Conservation (phyloP, 139 green algal genomes). For the Zygnema cylindricum region DNA sequence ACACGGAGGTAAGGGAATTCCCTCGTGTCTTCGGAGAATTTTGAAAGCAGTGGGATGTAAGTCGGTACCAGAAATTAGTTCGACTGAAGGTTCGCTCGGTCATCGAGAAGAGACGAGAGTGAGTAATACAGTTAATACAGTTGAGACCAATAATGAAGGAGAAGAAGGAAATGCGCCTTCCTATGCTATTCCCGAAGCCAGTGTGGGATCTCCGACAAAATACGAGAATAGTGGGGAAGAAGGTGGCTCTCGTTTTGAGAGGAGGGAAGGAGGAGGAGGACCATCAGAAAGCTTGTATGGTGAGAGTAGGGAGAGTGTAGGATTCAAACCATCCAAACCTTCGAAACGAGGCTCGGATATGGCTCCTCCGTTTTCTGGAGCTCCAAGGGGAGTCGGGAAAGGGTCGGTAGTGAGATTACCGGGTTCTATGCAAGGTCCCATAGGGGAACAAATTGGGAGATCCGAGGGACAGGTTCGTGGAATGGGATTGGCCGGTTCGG, state of each 20-base stretch:
- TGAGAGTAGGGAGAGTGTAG: neutral
- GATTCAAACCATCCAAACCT: neutral
- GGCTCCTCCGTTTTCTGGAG: neutral
- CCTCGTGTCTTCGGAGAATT: conserved; percentile 7
- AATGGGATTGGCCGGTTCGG: too few species aligned
- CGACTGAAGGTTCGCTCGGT: neutral
- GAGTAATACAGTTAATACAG: neutral
- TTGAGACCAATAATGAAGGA: too few species aligned
- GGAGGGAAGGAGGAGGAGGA: too few species aligned
- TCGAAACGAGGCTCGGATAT: neutral
- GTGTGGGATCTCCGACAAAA: neutral
- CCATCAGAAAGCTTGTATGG: neutral
- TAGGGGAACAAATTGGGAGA: neutral
- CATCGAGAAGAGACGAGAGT: neutral
- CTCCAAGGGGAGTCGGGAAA: neutral
- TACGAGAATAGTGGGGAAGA: too few species aligned
- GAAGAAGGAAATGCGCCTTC: too few species aligned
- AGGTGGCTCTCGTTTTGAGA: too few species aligned
- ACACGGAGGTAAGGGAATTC: neutral
- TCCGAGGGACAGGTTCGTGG: neutral
- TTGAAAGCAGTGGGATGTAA: conserved; percentile 16
- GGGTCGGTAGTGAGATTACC: neutral
- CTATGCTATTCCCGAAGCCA: neutral
- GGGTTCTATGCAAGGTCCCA: neutral
- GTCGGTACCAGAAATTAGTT: conserved; percentile 10